Evolutionary conservation across 768 basidiomycete species (phyloP).

Genomic region (Trichaptum fuscoviolaceum): DNA sequence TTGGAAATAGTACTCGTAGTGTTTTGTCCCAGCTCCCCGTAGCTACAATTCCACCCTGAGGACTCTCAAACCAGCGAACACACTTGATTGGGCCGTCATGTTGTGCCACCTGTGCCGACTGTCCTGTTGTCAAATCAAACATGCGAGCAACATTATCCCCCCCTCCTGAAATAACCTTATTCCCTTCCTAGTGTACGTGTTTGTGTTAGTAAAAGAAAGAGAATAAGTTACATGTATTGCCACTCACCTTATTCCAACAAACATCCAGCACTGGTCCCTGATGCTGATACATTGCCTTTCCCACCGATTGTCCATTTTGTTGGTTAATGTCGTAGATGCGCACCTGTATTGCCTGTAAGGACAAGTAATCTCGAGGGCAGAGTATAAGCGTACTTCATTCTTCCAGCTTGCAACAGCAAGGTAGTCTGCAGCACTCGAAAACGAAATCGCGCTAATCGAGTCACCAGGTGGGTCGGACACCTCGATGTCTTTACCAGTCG

Average conservation of each 20-base stretch:
- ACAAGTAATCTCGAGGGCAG: not conserved
- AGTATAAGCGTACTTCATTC: constrained; percentile 28
- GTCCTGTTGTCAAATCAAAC: constrained; percentile 36
- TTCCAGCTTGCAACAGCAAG: constrained; percentile 44
- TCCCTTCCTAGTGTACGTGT: constrained; percentile 23
- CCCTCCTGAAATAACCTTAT: constrained; percentile 37
- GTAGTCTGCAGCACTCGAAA: constrained; percentile 37
- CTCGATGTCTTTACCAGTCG: constrained; percentile 26
- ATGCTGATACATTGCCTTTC: constrained; percentile 36
- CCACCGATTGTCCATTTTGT: constrained; percentile 27
- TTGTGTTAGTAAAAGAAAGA: not conserved
- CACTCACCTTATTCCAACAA: constrained; percentile 34
- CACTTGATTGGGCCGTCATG: constrained; percentile 36
- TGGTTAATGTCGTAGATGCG: constrained; percentile 34
- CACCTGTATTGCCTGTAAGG: constrained; percentile 21
- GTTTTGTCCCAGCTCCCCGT: constrained; percentile 48
- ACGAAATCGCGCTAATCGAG: constrained; percentile 36
- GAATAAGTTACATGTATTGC: not conserved
- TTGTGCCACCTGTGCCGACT: constrained; percentile 30
- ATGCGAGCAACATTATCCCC: constrained; percentile 41
- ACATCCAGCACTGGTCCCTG: constrained; percentile 40
- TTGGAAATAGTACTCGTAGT: constrained; percentile 30
- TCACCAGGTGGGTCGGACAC: constrained; percentile 35
- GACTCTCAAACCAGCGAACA: constrained; percentile 26
- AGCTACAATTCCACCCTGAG: constrained; percentile 28